Percentiles rank a stretch among this genome's conserved stretches.
Evolutionary conservation across 371 early-diverging fungal species (phyloP).

Genomic region (Mucor saturninus): DNA sequence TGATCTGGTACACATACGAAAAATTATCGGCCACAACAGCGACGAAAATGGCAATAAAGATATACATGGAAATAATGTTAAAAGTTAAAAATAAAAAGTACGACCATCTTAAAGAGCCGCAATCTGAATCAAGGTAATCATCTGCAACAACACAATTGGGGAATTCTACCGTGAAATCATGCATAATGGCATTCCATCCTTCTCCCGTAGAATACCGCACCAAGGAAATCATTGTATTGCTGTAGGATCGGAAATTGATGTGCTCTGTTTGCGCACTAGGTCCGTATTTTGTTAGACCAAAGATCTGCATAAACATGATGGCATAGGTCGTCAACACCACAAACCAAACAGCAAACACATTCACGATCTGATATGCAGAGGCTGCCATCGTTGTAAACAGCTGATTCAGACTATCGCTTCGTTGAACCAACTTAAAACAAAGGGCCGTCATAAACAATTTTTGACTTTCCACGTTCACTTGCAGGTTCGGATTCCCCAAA

Average conservation of each 20-base stretch:
- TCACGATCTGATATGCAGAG: constrained; percentile 64
- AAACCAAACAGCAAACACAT: constrained; percentile 71
- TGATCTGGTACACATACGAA: constrained; percentile 71
- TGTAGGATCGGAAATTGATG: constrained; percentile 67
- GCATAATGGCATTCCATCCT: constrained; percentile 77
- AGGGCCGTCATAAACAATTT: constrained; percentile 69
- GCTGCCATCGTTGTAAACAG: constrained; percentile 72
- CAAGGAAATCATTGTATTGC: constrained; percentile 64
- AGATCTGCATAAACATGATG: constrained; percentile 76
- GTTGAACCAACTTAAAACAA: constrained; percentile 67
- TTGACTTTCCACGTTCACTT: constrained; percentile 59
- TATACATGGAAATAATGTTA: constrained; percentile 79
- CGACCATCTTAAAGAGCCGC: constrained; percentile 67
- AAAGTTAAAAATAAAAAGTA: constrained; percentile 70
- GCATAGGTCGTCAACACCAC: constrained; percentile 69
- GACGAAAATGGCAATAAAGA: constrained; percentile 74
- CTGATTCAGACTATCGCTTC: constrained; percentile 67
- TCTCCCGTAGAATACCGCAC: constrained; percentile 74
- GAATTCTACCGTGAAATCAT: constrained; percentile 65
- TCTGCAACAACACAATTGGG: constrained; percentile 66
- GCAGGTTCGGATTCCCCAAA: constrained; percentile 35
- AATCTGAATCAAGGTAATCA: constrained; percentile 66
- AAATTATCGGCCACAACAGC: constrained; percentile 77
- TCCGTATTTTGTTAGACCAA: constrained; percentile 71
- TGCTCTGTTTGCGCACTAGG: constrained; percentile 55